Evolutionary conservation across 73 alveolate species (phyloP).

Genomic region (Uronychia binucleata): DNA sequence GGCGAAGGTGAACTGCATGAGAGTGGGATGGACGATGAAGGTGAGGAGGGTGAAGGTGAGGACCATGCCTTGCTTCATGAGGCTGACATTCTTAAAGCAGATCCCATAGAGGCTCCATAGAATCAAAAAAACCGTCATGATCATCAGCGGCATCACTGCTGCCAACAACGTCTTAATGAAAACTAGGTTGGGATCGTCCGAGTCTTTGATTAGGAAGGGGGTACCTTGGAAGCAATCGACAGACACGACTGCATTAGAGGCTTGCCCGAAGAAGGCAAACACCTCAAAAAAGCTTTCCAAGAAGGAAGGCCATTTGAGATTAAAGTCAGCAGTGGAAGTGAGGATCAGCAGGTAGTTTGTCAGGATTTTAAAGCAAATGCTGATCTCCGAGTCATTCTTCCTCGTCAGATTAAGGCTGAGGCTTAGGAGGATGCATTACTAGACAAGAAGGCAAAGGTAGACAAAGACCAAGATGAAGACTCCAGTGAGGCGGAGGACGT

Average conservation of each 20-base stretch:
- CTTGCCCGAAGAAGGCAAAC: constrained; percentile 17
- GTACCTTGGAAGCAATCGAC: constrained; percentile 48
- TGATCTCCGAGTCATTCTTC: neutral
- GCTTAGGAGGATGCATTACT: neutral
- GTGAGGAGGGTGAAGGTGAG: constrained; percentile 30
- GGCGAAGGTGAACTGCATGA: constrained; percentile 23
- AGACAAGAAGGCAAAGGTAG: neutral
- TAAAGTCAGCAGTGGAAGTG: constrained; percentile 39
- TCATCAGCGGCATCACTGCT: constrained; percentile 1
- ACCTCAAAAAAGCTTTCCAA: constrained; percentile 27
- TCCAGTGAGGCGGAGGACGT: neutral
- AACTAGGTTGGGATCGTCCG: neutral
- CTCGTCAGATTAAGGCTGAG: constrained; percentile 4
- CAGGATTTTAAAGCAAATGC: constrained; percentile 1
- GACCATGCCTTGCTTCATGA: neutral
- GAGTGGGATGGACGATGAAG: constrained; percentile 47
- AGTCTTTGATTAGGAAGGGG: neutral
- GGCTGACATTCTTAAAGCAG: constrained; percentile 7
- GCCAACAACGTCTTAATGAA: constrained; percentile 5
- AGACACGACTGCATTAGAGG: constrained; percentile 53
- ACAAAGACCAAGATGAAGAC: neutral
- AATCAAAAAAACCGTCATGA: neutral
- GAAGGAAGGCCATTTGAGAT: constrained; percentile 56
- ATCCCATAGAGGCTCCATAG: neutral
- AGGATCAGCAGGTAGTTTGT: constrained; percentile 51